A percentile compares a stretch with the other conserved stretches of the same genome.
Conservation (phyloP, 2,329 filamentous ascomycete species). For the Pyrenophora tritici-repentis region DNA sequence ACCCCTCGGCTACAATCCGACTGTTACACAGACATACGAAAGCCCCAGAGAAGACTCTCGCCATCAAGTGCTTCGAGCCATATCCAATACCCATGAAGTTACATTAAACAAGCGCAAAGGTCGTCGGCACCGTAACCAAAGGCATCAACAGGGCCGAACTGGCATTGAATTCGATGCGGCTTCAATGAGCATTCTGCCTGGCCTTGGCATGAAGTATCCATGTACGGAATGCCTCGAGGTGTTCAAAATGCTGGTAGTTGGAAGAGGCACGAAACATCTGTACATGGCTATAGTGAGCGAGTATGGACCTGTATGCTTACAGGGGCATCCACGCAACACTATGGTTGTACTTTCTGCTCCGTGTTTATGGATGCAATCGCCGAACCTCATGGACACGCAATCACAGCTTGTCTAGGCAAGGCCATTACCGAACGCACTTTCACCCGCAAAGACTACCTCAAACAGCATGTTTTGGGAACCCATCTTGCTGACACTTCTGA, state of each 20-base stretch:
- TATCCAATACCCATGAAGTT: too few species aligned
- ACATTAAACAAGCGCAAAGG: too few species aligned
- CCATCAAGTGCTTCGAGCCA: too few species aligned
- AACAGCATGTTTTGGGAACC: slow-evolving; percentile 17
- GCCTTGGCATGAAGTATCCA: background rate
- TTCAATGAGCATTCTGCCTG: background rate
- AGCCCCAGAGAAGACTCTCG: too few species aligned
- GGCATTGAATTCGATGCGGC: too few species aligned
- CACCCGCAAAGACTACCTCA: slow-evolving; percentile 18
- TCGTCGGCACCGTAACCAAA: too few species aligned
- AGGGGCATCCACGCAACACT: background rate
- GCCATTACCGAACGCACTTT: slow-evolving; percentile 11
- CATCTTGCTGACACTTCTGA: slow-evolving; percentile 8
- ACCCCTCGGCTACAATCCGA: too few species aligned
- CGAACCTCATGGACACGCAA: slow-evolving; percentile 16
- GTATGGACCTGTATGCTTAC: slow-evolving; percentile 20
- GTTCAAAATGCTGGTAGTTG: slow-evolving; percentile 15
- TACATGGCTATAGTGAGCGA: slow-evolving; percentile 11
- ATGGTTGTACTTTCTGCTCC: slow-evolving; percentile 17
- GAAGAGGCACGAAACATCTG: slow-evolving; percentile 20
- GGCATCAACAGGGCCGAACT: too few species aligned
- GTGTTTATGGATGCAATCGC: background rate
- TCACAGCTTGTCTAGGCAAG: slow-evolving; percentile 6
- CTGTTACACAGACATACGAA: too few species aligned
- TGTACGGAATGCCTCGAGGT: slow-evolving; percentile 16